A percentile compares a stretch with the other conserved stretches of the same genome.
Evolutionary conservation across 768 basidiomycete genomes (phyloP).

Genomic region (Pholiota conissans): DNA sequence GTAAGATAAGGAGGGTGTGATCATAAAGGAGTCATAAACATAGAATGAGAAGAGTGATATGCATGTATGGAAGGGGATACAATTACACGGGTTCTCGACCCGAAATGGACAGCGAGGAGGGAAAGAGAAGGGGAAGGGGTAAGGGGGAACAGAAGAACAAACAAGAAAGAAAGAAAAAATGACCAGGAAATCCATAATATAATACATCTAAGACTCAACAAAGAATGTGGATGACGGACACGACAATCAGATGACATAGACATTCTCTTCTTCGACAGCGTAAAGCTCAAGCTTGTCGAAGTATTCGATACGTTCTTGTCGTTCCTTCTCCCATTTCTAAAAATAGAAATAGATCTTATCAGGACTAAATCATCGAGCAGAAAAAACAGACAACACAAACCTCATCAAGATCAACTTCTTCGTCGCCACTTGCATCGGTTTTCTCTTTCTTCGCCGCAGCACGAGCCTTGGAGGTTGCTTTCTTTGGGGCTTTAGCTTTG

Average conservation of each 20-base stretch:
- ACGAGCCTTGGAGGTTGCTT: slow-evolving; percentile 11
- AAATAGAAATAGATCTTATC: background rate
- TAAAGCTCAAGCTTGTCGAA: slow-evolving; percentile 53
- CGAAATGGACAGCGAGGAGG: background rate
- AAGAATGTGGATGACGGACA: background rate
- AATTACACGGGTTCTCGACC: background rate
- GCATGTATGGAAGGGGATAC: background rate
- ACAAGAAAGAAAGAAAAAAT: background rate
- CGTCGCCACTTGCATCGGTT: slow-evolving; percentile 3
- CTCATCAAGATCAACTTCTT: slow-evolving; percentile 18
- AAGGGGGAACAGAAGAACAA: too few species aligned
- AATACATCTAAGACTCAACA: background rate
- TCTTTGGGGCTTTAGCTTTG: slow-evolving; percentile 14
- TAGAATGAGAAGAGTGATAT: background rate
- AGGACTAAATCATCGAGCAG: background rate
- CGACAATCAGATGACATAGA: slow-evolving; percentile 47
- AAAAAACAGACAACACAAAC: slow-evolving; percentile 13
- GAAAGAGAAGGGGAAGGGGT: too few species aligned
- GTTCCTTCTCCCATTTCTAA: slow-evolving; percentile 44
- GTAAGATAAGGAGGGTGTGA: slow-evolving; percentile 27
- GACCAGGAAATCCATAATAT: background rate
- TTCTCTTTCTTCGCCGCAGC: slow-evolving; percentile 14
- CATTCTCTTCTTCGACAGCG: slow-evolving; percentile 55
- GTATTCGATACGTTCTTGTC: slow-evolving; percentile 53
- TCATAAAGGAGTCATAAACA: background rate